A percentile compares a stretch with the other conserved stretches of the same genome.
Conservation (phyloP, 2,329 filamentous ascomycete genomes). For the Domatiomyces catenatus region DNA sequence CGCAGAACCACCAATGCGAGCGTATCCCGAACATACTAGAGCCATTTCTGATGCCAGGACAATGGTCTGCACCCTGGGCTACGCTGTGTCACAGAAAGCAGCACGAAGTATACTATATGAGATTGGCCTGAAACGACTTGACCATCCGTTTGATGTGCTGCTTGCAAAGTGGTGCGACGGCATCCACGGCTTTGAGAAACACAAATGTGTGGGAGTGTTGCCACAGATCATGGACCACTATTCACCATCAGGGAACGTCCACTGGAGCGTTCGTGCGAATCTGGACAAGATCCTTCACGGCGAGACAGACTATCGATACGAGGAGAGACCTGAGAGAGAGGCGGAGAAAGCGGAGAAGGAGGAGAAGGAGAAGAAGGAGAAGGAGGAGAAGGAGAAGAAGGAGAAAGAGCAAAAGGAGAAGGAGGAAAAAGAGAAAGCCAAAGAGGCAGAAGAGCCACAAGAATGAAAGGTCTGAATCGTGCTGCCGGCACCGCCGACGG, state of each 20-base stretch:
- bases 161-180: neutral
- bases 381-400: too few species aligned
- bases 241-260: neutral
- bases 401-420: too few species aligned
- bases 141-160: constrained; percentile 23
- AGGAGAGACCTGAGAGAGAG: too few species aligned
- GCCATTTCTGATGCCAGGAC: constrained; percentile 3
- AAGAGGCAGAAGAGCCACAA: too few species aligned
- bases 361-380: too few species aligned
- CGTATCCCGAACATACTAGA: constrained; percentile 1
- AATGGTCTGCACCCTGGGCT: constrained; percentile 23
- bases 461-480: too few species aligned
- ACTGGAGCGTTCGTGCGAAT: neutral
- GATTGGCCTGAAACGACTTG: constrained; percentile 1
- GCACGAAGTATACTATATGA: constrained; percentile 22
- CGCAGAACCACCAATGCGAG: neutral
- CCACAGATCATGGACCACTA: neutral
- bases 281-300: neutral
- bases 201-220: neutral
- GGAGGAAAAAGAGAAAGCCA: too few species aligned
- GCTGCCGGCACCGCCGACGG: too few species aligned
- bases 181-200: neutral
- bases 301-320: neutral
- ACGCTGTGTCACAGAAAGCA: constrained; percentile 27
- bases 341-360: too few species aligned